These are phyloP conservation scores for Wickerhamiella nectarea DNA, from an alignment of 805 yeast genomes.

Conservation along the genomic window DNA sequence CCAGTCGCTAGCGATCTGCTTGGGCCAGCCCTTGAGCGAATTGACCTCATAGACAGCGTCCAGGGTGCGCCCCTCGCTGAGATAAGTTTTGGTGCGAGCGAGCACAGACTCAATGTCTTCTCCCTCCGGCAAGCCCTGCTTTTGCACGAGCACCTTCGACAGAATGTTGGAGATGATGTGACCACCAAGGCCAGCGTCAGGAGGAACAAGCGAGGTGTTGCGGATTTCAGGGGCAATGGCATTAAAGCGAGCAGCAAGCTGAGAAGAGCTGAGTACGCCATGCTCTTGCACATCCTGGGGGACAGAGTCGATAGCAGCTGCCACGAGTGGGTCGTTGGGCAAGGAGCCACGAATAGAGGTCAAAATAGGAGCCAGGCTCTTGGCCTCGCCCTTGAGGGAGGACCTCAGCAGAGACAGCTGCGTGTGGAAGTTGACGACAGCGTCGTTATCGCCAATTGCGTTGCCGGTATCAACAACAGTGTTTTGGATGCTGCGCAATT, in stretches of 20 bases:
- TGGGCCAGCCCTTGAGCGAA: constrained; percentile 81
- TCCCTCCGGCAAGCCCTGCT: constrained; percentile 66
- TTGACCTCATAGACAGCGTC: constrained; percentile 88
- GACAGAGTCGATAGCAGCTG: constrained; percentile 35
- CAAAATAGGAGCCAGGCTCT: constrained; percentile 27
- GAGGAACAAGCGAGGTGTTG: constrained; percentile 78
- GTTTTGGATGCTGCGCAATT: constrained; percentile 42
- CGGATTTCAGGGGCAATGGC: constrained; percentile 73
- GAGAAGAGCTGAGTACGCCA: constrained; percentile 65
- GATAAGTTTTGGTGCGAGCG: constrained; percentile 67
- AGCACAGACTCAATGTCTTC: constrained; percentile 79
- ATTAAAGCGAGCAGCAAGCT: constrained; percentile 67
- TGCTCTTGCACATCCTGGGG: constrained; percentile 32
- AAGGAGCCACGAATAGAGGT: constrained; percentile 27
- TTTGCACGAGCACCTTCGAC: constrained; percentile 61
- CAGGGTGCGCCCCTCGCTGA: constrained; percentile 64
- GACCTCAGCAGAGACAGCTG: constrained; percentile 33
- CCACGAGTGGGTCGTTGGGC: constrained; percentile 37
- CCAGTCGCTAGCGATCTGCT: constrained; percentile 86
- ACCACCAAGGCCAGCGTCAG: constrained; percentile 90
- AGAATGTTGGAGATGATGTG: constrained; percentile 70
- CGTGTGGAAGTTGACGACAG: constrained; percentile 31
- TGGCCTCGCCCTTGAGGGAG: constrained; percentile 30
- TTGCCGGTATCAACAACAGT: constrained; percentile 28
- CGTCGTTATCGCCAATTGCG: constrained; percentile 29